Evolutionary conservation across 2,329 filamentous ascomycete genomes (phyloP).

Genomic region (Phyllosticta capitalensis): DNA sequence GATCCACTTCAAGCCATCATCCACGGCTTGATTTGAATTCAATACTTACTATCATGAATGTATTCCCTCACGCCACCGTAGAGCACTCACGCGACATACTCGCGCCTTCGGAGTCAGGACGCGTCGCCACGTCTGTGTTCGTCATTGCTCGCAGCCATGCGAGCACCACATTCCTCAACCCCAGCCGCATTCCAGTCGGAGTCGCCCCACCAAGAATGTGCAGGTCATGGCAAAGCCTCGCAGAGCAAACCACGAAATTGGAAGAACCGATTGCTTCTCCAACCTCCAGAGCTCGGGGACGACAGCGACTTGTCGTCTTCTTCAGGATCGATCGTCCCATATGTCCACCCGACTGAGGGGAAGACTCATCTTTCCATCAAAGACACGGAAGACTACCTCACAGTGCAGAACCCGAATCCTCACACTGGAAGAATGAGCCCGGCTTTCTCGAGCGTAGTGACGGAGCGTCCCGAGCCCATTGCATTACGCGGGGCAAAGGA

Average conservation of each 20-base stretch:
- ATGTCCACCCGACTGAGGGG: conserved; percentile 4
- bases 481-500: background rate
- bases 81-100: background rate
- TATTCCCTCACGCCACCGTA: background rate
- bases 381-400: conserved; percentile 8
- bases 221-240: background rate
- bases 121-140: background rate
- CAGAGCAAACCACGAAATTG: background rate
- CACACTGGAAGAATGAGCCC: conserved; percentile 9
- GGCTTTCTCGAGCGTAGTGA: background rate
- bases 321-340: background rate
- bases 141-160: background rate
- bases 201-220: background rate
- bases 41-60: background rate
- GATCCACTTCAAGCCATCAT: background rate
- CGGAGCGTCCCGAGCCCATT: background rate
- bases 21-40: background rate
- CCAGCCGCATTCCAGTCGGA: conserved; percentile 5
- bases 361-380: background rate
- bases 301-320: conserved; percentile 3
- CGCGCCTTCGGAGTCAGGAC: background rate
- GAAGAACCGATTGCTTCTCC: background rate
- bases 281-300: background rate
- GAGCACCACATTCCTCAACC: conserved; percentile 5
- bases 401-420: conserved; percentile 8